Evolutionary conservation across 2,329 filamentous ascomycete species (phyloP).

Genomic region (Gyromitra esculenta): DNA sequence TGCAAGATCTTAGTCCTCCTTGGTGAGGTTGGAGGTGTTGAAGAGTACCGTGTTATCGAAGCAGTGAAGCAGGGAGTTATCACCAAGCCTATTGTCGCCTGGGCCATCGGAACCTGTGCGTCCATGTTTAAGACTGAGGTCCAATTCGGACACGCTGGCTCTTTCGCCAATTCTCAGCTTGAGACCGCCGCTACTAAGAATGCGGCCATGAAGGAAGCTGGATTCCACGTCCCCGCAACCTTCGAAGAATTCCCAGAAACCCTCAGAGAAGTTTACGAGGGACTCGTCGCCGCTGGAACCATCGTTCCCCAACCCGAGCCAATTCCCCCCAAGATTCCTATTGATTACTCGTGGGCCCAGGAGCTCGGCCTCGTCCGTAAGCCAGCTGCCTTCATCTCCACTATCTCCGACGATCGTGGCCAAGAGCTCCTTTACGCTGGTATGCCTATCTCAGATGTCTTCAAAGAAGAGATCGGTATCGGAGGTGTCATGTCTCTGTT

Average conservation of each 20-base stretch:
- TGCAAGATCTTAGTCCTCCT: constrained; percentile 97
- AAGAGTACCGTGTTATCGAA: constrained; percentile 99
- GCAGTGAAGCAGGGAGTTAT: constrained; percentile 93
- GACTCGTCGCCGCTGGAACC: constrained; percentile 82
- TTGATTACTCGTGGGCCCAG: constrained; percentile 99
- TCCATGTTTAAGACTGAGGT: constrained; percentile 99
- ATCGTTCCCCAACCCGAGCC: constrained; percentile 90
- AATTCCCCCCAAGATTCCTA: constrained; percentile 96
- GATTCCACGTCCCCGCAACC: constrained; percentile 92
- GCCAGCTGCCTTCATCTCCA: constrained; percentile 99
- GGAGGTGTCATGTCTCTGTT: constrained; percentile 99
- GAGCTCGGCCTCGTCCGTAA: constrained; percentile 99
- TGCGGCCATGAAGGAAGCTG: constrained; percentile 93
- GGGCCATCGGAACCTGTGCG: constrained; percentile 98
- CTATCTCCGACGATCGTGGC: constrained; percentile 99
- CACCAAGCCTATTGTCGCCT: constrained; percentile 98
- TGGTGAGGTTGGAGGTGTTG: constrained; percentile 98
- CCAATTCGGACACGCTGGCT: constrained; percentile 98
- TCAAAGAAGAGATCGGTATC: constrained; percentile 98
- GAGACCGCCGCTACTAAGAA: constrained; percentile 98
- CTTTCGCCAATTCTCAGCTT: constrained; percentile 98
- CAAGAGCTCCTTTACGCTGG: constrained; percentile 98
- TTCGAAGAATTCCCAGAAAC: constrained; percentile 91
- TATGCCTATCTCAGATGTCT: constrained; percentile 99
- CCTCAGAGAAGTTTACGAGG: constrained; percentile 84